Base-by-base conservation (phyloP, 208 protist species). In the Trypanosoma lewisi region DNA sequence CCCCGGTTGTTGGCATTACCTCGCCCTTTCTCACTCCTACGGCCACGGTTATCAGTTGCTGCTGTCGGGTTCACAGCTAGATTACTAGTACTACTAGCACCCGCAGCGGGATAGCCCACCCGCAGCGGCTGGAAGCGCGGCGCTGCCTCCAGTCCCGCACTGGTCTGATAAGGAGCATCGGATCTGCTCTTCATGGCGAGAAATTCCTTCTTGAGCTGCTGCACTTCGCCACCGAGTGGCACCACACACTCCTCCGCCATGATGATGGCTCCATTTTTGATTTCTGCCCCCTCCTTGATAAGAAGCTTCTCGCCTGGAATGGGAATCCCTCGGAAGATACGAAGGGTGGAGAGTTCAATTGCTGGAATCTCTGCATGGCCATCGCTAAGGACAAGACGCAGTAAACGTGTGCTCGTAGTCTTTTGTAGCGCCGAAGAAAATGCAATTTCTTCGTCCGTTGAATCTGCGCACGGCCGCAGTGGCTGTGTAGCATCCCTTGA, bases 401-500 rank as follows among this genome's bases (percentile, higher is more conserved):
- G 72, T 49, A 93, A 75, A 12, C 85, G 74, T 23, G 79, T 73
- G 25, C 59, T 67, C 1, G 76, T 83, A 57, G 65, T 71, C 31
- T 73, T 77, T 60, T 93, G 85, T 28, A 72, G 25, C 4, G 77
- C 77, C 1, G 77, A 69, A 49, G 64, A 69, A 4, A 89, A 54
- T 8, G 71, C 63, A 0, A 48, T 71, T 33, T 95, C 85, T 39
- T 86, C 82, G 3, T 87, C 83, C 2, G 66, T 67, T 21, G 63
- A 36, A 52, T 90, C 83, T 0, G 80, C 79, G 49, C 74, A 89
- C n/a, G 84, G 87, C 11, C 81, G 62, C 50, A 95, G 69, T 2
- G 89, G 83, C 71, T 95, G 89, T 33, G 85, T 95, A 2, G 80
- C 82, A 51, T 95, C 89, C 11, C 89, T 73, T 2, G 84, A 86